Evolutionary conservation across 139 green algal genomes (phyloP).

Genomic region (Medakamo hakoo): DNA sequence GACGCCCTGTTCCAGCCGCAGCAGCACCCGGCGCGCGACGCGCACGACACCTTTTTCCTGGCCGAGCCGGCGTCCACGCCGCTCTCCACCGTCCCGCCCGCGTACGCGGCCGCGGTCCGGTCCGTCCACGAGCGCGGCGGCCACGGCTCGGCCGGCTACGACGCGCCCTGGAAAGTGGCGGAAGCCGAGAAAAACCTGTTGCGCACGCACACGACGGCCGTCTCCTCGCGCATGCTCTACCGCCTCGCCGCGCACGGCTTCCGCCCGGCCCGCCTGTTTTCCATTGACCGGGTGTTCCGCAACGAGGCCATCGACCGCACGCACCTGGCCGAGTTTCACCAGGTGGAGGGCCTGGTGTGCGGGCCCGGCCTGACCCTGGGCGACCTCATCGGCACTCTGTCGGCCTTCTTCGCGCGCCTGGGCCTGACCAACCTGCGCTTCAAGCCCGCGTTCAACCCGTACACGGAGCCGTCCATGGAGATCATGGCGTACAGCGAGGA

Average conservation of each 20-base stretch:
- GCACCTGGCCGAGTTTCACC: slow-evolving; percentile 98
- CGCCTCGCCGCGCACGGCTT: slow-evolving; percentile 55
- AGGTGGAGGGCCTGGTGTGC: slow-evolving; percentile 75
- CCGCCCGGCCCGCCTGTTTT: slow-evolving; percentile 75
- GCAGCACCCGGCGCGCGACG: slow-evolving; percentile 90
- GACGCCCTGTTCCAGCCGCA: slow-evolving; percentile 98
- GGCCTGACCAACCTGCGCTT: slow-evolving; percentile 93
- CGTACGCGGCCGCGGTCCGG: slow-evolving; percentile 80
- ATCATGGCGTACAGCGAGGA: slow-evolving; percentile 95
- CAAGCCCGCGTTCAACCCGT: slow-evolving; percentile 99
- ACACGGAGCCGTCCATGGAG: slow-evolving; percentile 98
- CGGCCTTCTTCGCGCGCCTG: slow-evolving; percentile 84
- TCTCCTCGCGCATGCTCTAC: slow-evolving; percentile 93
- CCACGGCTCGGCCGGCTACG: slow-evolving; percentile 74
- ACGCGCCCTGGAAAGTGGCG: slow-evolving; percentile 73
- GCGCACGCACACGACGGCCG: slow-evolving; percentile 95
- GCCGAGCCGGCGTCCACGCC: slow-evolving; percentile 48
- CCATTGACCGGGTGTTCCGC: slow-evolving; percentile 94
- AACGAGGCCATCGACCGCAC: slow-evolving; percentile 98
- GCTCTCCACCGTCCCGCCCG: slow-evolving; percentile 31
- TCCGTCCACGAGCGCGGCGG: slow-evolving; percentile 68
- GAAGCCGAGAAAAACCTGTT: slow-evolving; percentile 97
- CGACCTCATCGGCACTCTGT: slow-evolving; percentile 76
- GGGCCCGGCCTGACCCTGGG: slow-evolving; percentile 76
- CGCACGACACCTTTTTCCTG: slow-evolving; percentile 99